Evolutionary conservation across 257 asterid genomes (phyloP).

Genomic region (Solanum arcanum): DNA sequence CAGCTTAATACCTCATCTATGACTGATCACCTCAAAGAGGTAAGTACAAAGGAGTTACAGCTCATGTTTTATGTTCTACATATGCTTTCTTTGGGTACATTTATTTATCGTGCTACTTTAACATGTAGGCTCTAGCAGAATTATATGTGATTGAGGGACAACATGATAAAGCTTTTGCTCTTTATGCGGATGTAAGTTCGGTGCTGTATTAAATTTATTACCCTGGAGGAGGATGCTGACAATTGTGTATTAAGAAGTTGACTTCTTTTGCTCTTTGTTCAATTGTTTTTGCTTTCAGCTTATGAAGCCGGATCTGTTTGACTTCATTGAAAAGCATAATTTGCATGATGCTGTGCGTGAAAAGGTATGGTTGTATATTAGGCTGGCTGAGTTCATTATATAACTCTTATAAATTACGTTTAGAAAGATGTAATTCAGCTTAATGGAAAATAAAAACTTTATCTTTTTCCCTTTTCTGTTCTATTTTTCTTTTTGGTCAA

Average conservation of each 20-base stretch:
- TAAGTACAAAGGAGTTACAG: slow-evolving; percentile 13
- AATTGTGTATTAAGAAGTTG: neutral
- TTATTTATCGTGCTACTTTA: slow-evolving; percentile 6
- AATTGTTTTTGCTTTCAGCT: slow-evolving; percentile 46
- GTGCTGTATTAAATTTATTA: neutral
- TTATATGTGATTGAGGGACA: slow-evolving; percentile 75
- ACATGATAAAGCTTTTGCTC: slow-evolving; percentile 79
- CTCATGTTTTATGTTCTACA: neutral
- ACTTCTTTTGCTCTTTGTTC: neutral
- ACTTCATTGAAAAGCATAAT: slow-evolving; percentile 87
- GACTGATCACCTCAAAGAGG: slow-evolving; percentile 85
- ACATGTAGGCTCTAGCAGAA: slow-evolving; percentile 76
- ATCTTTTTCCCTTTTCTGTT: neutral
- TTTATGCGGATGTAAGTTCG: slow-evolving; percentile 89
- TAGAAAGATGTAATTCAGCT: neutral
- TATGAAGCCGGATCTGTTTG: slow-evolving; percentile 76
- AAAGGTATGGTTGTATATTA: slow-evolving; percentile 40
- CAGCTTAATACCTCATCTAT: slow-evolving; percentile 79
- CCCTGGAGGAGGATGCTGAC: neutral
- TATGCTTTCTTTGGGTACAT: neutral
- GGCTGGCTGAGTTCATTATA: neutral
- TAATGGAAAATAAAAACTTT: neutral
- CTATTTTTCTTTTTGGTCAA: neutral
- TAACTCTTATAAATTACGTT: neutral
- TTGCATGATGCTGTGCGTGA: slow-evolving; percentile 73